Evolutionary conservation across 225 moss, liverwort and hornwort species (phyloP).

Genomic region (Ulota crispa): DNA sequence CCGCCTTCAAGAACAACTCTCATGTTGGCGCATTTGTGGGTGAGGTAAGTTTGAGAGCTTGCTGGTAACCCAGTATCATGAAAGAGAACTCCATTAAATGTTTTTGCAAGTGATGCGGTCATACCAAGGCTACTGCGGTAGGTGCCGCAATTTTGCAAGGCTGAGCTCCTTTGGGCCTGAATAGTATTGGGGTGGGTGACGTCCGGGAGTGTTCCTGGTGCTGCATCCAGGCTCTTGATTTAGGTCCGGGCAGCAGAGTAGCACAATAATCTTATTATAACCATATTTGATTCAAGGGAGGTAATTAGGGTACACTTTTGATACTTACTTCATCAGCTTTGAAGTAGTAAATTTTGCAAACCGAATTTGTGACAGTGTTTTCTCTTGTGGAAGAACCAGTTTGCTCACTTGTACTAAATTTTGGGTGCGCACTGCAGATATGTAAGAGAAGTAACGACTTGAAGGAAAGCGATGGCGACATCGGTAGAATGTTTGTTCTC

Average conservation of each 20-base stretch:
- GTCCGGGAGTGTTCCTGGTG: not conserved
- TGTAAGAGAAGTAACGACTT: constrained; percentile 66
- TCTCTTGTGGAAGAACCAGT: not conserved
- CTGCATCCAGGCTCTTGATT: not conserved
- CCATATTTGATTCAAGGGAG: not conserved
- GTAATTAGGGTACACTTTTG: not conserved
- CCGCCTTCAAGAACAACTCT: constrained; percentile 84
- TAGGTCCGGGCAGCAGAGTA: not conserved
- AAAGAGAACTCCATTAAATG: not conserved
- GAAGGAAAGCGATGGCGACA: constrained; percentile 50
- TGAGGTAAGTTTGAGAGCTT: constrained; percentile 53
- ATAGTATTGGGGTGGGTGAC: not conserved
- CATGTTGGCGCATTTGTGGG: constrained; percentile 87
- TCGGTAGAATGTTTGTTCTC: constrained; percentile 62
- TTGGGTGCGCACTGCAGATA: constrained; percentile 48
- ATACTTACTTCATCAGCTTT: not conserved
- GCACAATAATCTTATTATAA: not conserved
- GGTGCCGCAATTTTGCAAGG: not conserved
- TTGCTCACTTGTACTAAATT: not conserved
- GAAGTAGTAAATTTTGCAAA: not conserved
- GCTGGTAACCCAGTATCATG: not conserved
- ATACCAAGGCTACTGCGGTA: not conserved
- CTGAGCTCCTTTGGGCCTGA: not conserved
- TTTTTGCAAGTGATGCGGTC: not conserved
- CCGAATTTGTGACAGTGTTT: not conserved